Evolutionary conservation across 345 rosid species (phyloP).

Genomic region (Linum usitatissimum): DNA sequence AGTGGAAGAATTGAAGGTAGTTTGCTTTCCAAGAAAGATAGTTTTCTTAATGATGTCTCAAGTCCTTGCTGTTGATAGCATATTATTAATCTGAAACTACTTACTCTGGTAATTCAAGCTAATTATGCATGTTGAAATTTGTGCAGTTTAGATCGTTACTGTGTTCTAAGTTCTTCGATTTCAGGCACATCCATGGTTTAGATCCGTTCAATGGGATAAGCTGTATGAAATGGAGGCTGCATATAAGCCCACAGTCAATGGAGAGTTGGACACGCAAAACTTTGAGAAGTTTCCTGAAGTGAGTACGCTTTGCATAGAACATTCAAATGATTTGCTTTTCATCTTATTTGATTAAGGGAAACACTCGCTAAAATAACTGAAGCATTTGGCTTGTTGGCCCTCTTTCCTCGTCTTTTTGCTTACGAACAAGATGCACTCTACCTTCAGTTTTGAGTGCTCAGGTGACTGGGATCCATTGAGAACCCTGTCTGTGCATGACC

Average conservation of each 20-base stretch:
- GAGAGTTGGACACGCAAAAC: conserved; percentile 92
- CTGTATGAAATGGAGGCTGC: conserved; percentile 85
- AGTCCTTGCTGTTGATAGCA: not conserved
- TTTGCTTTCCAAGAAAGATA: conserved; percentile 4
- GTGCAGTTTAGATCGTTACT: conserved; percentile 11
- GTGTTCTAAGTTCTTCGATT: conserved; percentile 14
- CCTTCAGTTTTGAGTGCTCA: too few species aligned
- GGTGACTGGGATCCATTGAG: not conserved
- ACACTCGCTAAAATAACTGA: not conserved
- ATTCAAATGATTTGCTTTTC: not conserved
- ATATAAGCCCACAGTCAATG: conserved; percentile 67
- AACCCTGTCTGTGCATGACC: not conserved
- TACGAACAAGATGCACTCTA: too few species aligned
- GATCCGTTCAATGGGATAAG: conserved; percentile 65
- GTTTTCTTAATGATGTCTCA: not conserved
- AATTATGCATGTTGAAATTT: not conserved
- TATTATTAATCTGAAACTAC: not conserved
- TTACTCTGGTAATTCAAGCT: not conserved
- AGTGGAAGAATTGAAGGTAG: conserved; percentile 81
- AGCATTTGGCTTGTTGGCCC: not conserved
- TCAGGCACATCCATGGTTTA: conserved; percentile 84
- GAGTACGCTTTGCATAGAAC: conserved; percentile 24
- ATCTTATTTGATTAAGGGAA: not conserved
- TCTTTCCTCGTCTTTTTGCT: not conserved
- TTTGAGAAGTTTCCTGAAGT: conserved; percentile 97